Evolutionary conservation across 495 filamentous ascomycete species (phyloP).

Genomic region (Lophiotrema nucula): DNA sequence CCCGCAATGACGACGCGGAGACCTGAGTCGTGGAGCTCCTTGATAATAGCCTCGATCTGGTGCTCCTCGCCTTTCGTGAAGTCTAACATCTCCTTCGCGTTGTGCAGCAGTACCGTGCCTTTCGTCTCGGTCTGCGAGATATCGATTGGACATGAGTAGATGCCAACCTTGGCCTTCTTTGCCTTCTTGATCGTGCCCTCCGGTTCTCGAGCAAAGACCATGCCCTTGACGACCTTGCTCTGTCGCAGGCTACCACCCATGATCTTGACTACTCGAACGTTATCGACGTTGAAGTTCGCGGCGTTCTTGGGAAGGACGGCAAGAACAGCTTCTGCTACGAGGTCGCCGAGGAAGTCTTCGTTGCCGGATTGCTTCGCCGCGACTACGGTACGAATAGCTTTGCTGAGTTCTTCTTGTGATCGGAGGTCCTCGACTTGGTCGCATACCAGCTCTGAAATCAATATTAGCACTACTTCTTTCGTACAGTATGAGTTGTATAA

Average conservation of each 20-base stretch:
- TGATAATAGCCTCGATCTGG: constrained; percentile 85
- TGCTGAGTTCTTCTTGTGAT: constrained; percentile 77
- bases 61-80: constrained; percentile 96
- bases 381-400: constrained; percentile 92
- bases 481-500: not conserved
- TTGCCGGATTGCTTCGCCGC: constrained; percentile 94
- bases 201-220: constrained; percentile 95
- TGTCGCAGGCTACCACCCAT: constrained; percentile 96
- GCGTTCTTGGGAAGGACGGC: constrained; percentile 96
- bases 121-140: constrained; percentile 97
- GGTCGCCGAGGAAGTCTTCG: constrained; percentile 78
- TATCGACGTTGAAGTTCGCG: constrained; percentile 99
- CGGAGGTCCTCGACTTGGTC: constrained; percentile 86
- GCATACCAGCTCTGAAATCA: constrained; percentile 70
- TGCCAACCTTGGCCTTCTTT: constrained; percentile 88
- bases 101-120: constrained; percentile 97
- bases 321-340: constrained; percentile 92
- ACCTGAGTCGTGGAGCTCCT: constrained; percentile 92
- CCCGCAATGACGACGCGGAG: constrained; percentile 89
- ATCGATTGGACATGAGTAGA: constrained; percentile 96
- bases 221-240: constrained; percentile 91
- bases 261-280: constrained; percentile 98
- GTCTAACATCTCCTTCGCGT: constrained; percentile 96
- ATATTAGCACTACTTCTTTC: not conserved
- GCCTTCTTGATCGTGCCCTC: constrained; percentile 83